phyloP scores from a whole-genome alignment of 768 basidiomycete genomes.

The Mrakia frigida region DNA sequence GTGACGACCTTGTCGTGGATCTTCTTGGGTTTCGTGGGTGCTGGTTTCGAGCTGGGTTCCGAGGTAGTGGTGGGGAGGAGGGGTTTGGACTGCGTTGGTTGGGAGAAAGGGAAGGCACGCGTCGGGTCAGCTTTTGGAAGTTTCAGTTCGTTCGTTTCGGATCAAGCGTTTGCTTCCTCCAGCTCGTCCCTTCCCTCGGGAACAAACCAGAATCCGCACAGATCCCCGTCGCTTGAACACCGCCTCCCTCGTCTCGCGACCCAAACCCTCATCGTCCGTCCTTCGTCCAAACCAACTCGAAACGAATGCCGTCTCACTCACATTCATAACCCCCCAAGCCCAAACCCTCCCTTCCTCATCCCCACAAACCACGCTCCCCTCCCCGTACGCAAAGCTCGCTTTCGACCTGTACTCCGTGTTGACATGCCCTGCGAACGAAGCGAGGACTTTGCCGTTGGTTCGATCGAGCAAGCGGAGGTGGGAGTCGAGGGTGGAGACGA shows the following conservation, averaged over 20 bases:
- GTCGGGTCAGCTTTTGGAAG: not conserved
- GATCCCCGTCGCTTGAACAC: no score
- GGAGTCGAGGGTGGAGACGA: slow-evolving; percentile 78
- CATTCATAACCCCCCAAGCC: slow-evolving; percentile 90
- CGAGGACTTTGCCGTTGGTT: slow-evolving; percentile 63
- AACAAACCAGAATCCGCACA: no score
- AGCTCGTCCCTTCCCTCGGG: no score
- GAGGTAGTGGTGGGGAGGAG: not conserved
- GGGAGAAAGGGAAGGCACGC: not conserved
- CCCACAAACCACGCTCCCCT: slow-evolving; percentile 74
- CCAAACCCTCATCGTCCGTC: not conserved
- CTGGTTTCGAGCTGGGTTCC: slow-evolving; percentile 52
- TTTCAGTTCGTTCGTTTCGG: no score
- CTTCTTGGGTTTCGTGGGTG: slow-evolving; percentile 47
- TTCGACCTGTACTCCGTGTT: slow-evolving; percentile 72
- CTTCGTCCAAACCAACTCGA: no score
- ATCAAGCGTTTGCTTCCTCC: no score
- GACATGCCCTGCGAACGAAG: slow-evolving; percentile 72
- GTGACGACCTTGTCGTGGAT: slow-evolving; percentile 79
- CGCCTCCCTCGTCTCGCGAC: no score
- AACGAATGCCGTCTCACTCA: slow-evolving; percentile 52
- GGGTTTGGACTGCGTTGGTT: slow-evolving; percentile 17
- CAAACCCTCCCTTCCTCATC: slow-evolving; percentile 86
- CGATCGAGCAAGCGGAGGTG: slow-evolving; percentile 81
- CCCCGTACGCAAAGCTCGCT: slow-evolving; percentile 74